phyloP scores from a whole-genome alignment of 2,329 filamentous ascomycete genomes.

The Penicillium fuscoglaucum region DNA sequence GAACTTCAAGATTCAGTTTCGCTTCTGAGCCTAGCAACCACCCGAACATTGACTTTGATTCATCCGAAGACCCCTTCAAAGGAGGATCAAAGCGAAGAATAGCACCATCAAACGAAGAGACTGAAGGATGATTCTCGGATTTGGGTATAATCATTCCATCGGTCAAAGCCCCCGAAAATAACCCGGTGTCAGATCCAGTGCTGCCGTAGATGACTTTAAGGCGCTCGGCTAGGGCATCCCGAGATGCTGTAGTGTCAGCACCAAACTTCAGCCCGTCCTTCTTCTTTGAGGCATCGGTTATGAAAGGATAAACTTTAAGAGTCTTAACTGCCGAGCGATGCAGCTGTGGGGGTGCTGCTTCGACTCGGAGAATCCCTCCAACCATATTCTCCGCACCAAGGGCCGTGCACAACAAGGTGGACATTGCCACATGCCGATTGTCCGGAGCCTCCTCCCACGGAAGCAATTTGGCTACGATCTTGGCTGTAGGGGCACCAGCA shows the following conservation, averaged over 20 bases:
- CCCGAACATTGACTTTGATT: slow-evolving; percentile 34
- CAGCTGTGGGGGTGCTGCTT: slow-evolving; percentile 74
- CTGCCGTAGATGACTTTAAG: slow-evolving; percentile 71
- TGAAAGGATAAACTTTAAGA: slow-evolving; percentile 81
- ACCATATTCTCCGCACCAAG: slow-evolving; percentile 72
- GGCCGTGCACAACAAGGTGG: slow-evolving; percentile 70
- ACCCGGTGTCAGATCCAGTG: slow-evolving; percentile 55
- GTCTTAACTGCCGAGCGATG: slow-evolving; percentile 64
- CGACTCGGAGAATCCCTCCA: slow-evolving; percentile 82
- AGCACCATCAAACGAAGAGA: slow-evolving; percentile 76
- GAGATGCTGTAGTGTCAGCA: slow-evolving; percentile 79
- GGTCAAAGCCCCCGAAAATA: slow-evolving; percentile 82
- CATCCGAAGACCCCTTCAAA: slow-evolving; percentile 36
- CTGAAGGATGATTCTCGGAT: slow-evolving; percentile 54
- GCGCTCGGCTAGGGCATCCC: slow-evolving; percentile 70
- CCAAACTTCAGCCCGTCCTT: slow-evolving; percentile 77
- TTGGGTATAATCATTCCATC: slow-evolving; percentile 79
- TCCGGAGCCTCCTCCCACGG: slow-evolving; percentile 87
- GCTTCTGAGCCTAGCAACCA: slow-evolving; percentile 81
- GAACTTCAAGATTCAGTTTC: slow-evolving; percentile 72
- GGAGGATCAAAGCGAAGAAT: slow-evolving; percentile 74
- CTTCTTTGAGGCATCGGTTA: slow-evolving; percentile 55
- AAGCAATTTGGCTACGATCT: slow-evolving; percentile 72
- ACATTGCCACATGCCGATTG: slow-evolving; percentile 75
- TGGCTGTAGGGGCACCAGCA: slow-evolving; percentile 59